Base-by-base conservation (phyloP, 2,329 filamentous ascomycete species). In the Colletotrichum musae region DNA sequence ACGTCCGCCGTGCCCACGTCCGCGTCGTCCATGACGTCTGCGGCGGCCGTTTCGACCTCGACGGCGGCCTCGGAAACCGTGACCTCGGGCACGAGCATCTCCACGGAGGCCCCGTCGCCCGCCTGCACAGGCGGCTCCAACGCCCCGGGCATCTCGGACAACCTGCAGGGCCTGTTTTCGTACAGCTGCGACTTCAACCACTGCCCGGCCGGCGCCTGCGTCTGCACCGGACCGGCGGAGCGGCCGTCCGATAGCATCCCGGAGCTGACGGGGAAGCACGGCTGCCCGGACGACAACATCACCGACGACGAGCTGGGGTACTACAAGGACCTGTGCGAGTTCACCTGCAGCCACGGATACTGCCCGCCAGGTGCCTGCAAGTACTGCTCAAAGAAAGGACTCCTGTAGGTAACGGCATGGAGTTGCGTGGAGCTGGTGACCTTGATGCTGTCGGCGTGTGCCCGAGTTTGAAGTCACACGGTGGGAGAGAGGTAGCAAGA, bases 11-110 rank as follows among this genome's bases (percentile, higher is more conserved):
- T 43, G 41, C 15, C 41, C 15, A 43, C 41, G 41, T 43, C 41
- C 15, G 16, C 36, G 13, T 39, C 36, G 36, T 39, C 36, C 36
- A 21, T 3, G 21, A 39, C 36, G 13, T 39, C 36, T 13, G n/a
- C n/a, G n/a, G 13, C 41, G 10, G 41, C 41, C 41, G 41, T 43
- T 43, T 15, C 16, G 41, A 43, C 41, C 16, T 43, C 41, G 16
- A 43, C 16, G 41, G 13, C 21, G 21, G 2, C 41, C 13, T 6
- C 41, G 4, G 13, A 13, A 43, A 43, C 41, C 41, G 41, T 79
- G 75, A 15, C 18, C 24, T 12, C 10, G 6, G 26, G 24, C n/a
- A 51, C 48, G 18, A 51, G 18, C 18, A 51, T 21, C 9, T 18
- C 54, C 18, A 45, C 54, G 39, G 13, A 13, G 39, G 10, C 54